Evolutionary conservation across 768 basidiomycete species (phyloP).

Genomic region (Heimioporus sp.): DNA sequence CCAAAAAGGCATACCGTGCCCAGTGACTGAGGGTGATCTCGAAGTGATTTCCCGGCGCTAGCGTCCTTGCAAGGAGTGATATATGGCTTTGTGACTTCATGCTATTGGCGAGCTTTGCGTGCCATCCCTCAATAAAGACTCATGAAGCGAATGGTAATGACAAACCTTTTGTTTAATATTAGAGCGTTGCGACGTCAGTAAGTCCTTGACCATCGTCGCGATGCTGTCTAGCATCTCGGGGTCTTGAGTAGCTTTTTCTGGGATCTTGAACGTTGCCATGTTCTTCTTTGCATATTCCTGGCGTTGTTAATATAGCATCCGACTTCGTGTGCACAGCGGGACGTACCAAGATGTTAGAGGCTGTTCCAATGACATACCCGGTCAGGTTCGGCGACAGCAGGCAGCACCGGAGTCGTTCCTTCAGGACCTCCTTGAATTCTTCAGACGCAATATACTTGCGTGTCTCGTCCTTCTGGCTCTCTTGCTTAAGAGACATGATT

Average conservation of each 20-base stretch:
- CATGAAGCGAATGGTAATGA: neutral
- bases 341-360: neutral
- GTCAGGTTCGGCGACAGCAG: neutral
- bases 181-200: neutral
- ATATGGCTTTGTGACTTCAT: neutral
- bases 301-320: too few species aligned
- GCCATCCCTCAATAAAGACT: neutral
- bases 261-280: neutral
- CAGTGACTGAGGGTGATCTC: neutral
- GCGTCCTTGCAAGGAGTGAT: neutral
- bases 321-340: too few species aligned
- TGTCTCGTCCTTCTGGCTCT: neutral
- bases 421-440: neutral
- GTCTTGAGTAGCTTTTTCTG: neutral
- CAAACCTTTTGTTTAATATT: slow-evolving; percentile 1
- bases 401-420: neutral
- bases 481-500: neutral
- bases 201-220: neutral
- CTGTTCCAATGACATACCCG: neutral
- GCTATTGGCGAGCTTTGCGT: neutral
- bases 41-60: neutral
- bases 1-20: neutral
- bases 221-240: neutral
- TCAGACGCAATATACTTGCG: neutral
- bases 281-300: neutral